Evolutionary conservation across 2,329 filamentous ascomycete genomes (phyloP).

Genomic region (Aspergillus persii): DNA sequence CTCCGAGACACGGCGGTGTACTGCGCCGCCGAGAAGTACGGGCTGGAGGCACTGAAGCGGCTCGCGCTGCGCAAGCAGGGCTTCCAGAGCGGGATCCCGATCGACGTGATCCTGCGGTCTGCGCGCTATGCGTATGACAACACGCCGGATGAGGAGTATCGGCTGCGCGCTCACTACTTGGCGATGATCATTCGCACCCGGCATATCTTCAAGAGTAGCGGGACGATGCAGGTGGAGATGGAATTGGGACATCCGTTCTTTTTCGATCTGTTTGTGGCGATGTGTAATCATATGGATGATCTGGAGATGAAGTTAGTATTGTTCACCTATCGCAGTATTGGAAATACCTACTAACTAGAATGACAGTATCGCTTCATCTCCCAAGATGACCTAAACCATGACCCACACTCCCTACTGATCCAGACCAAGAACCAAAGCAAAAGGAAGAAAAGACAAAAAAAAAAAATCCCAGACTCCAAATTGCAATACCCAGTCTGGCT

Average conservation of each 20-base stretch:
- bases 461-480: slow-evolving; percentile 17
- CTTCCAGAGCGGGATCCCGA: slow-evolving; percentile 86
- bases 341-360: neutral
- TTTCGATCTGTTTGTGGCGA: slow-evolving; percentile 96
- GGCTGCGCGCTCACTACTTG: slow-evolving; percentile 93
- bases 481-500: neutral
- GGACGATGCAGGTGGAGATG: slow-evolving; percentile 99
- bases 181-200: slow-evolving; percentile 96
- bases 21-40: slow-evolving; percentile 87
- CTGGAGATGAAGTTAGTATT: slow-evolving; percentile 72
- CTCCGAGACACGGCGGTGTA: slow-evolving; percentile 93
- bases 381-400: neutral
- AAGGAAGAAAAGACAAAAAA: slow-evolving; percentile 32
- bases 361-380: neutral
- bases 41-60: slow-evolving; percentile 86
- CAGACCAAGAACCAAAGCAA: slow-evolving; percentile 6
- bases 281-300: slow-evolving; percentile 98
- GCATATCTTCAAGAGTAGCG: slow-evolving; percentile 96
- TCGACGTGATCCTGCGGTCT: slow-evolving; percentile 84
- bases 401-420: neutral
- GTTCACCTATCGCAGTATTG: slow-evolving; percentile 3
- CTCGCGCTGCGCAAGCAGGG: slow-evolving; percentile 93
- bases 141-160: slow-evolving; percentile 88
- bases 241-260: slow-evolving; percentile 91
- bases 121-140: slow-evolving; percentile 94